A percentile compares a stretch with the other conserved stretches of the same genome.
Conservation (phyloP, 768 basidiomycete species). For the Phylloporus sp. region DNA sequence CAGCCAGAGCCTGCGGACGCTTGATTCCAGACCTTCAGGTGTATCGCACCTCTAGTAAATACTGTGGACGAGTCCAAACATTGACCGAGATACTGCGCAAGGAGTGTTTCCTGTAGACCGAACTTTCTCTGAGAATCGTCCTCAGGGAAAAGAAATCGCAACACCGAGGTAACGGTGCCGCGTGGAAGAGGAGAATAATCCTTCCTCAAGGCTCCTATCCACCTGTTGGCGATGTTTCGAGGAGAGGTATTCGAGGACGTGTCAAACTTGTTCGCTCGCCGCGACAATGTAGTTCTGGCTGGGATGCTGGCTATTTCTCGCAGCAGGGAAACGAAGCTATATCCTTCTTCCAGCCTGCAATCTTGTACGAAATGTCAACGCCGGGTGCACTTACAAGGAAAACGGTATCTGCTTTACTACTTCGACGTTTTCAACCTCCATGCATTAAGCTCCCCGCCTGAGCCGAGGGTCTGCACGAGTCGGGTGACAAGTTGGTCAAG, state of each 20-base stretch:
- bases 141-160: constrained; percentile 82
- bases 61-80: constrained; percentile 39
- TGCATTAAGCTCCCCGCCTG: constrained; percentile 6
- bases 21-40: constrained; percentile 36
- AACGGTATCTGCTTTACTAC: constrained; percentile 33
- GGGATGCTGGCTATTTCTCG: constrained; percentile 38
- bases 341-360: constrained; percentile 4
- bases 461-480: no score
- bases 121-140: constrained; percentile 69
- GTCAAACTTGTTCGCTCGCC: constrained; percentile 5
- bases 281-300: constrained; percentile 16
- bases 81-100: constrained; percentile 49
- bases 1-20: constrained; percentile 55
- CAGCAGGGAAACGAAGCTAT: constrained; percentile 48
- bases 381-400: constrained; percentile 36
- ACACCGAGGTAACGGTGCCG: constrained; percentile 53
- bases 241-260: constrained; percentile 29
- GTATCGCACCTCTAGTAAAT: constrained; percentile 21
- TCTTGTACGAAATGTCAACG: background rate
- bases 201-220: constrained; percentile 40
- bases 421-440: constrained; percentile 14
- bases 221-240: constrained; percentile 38
- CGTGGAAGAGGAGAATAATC: constrained; percentile 44
- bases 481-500: no score
- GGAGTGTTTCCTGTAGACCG: constrained; percentile 61